A percentile compares a stretch with the other conserved stretches of the same genome.
These are phyloP conservation scores for Eucalyptus pauciflora DNA, from an alignment of 345 rosid species.

Conservation along the genomic window DNA sequence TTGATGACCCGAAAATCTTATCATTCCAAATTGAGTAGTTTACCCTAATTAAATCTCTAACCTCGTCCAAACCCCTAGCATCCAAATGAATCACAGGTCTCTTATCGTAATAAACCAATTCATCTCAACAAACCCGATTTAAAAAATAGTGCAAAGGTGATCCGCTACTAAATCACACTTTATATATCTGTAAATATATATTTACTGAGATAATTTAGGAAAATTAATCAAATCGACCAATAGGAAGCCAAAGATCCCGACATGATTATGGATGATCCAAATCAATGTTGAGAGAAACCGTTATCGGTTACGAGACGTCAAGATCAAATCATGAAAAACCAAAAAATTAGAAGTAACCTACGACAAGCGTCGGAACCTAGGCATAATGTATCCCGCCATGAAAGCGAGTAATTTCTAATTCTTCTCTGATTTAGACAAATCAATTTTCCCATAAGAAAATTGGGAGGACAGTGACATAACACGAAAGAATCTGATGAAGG, in stretches of 20 bases:
- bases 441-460: background rate
- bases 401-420: background rate
- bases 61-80: background rate
- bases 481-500: background rate
- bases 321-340: background rate
- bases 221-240: background rate
- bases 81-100: background rate
- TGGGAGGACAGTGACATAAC: background rate
- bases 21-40: background rate
- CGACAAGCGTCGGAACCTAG: accelerated
- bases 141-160: accelerated
- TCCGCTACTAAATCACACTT: no score
- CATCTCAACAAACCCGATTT: background rate
- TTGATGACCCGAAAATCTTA: background rate
- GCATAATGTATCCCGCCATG: accelerated
- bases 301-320: background rate
- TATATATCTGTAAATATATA: no score
- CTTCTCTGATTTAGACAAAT: background rate
- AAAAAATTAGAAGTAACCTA: accelerated
- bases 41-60: background rate
- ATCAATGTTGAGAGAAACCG: accelerated
- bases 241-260: accelerated
- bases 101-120: background rate
- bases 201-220: no score
- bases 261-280: background rate